Evolutionary conservation across 2,329 filamentous ascomycete genomes (phyloP), one percentile per base, ranked within the genome.

Genomic region (Pseudopithomyces chartarum): DNA sequence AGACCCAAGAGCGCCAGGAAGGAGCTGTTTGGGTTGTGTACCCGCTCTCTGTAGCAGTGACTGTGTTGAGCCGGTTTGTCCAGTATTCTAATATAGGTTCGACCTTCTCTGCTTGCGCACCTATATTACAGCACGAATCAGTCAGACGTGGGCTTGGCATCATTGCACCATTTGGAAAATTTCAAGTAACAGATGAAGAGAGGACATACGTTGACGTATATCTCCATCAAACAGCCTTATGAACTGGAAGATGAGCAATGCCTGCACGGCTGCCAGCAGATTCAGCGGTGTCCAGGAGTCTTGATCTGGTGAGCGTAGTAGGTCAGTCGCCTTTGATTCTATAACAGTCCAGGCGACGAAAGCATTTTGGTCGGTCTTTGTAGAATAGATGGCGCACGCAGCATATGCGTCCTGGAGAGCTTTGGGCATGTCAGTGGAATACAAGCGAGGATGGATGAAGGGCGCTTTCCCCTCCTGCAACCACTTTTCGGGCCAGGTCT

Each of bases 191-290:
- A n/a, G 11, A 5, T 36, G 34, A n/a, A 34, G 46, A 39, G 46
- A 7, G 11, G 2, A 49, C 34, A 15, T 29, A 15, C 62, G 59
- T 34, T 64, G 63, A n/a, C 62, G 53, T 8, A 63, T 60, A 39
- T 73, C 61, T 1, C 62, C 67, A 47, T 72, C 68, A 36, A 68
- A 70, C 2, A 73, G 51, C 15, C 70, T 52, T 7, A 73, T 73
- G 11, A 65, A 59, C 23, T 73, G 68, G 50, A 69, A 71, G 2
- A 71, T 43, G 29, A 69, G 42, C 1, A 73, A 53, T 1, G 60
- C 64, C 44, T 73, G 70, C 13, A 73, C 13, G 0, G 61, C 56
- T 0, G 59, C 54, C 11, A 63, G 54, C 8, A 63, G 48, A 29
- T 63, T 55, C 2, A 49, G 22, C 12, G 47, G 52, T 2, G 60